A percentile compares a stretch with the other conserved stretches of the same genome.
phyloP scores from a whole-genome alignment of 306 rosid species.

The Erythrophleum fordii region DNA sequence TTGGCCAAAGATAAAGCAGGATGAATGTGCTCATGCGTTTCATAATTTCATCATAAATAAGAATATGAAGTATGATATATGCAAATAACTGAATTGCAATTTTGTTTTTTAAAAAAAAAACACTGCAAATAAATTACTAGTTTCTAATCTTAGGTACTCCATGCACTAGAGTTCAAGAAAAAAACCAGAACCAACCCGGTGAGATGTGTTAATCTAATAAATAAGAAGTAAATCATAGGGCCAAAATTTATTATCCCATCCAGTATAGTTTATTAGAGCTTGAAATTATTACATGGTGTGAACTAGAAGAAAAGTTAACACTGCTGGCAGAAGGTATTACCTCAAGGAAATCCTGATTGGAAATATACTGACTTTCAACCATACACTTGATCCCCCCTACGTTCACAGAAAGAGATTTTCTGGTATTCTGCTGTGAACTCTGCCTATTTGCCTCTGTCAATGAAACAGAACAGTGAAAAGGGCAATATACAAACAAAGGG shows the following conservation, averaged over 20 bases:
- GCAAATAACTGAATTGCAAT: no score
- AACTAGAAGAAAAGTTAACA: conserved; percentile 18
- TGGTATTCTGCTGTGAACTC: conserved; percentile 39
- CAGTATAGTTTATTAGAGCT: background rate
- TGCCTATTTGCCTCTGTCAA: conserved; percentile 55
- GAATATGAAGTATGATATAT: no score
- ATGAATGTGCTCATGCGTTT: no score
- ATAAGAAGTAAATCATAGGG: background rate
- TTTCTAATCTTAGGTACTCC: no score
- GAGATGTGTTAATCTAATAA: background rate
- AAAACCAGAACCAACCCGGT: no score
- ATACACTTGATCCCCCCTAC: conserved; percentile 67
- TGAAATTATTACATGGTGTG: background rate
- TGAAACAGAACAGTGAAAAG: conserved; percentile 26
- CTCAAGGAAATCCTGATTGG: conserved; percentile 93
- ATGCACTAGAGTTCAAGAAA: no score
- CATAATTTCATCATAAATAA: no score
- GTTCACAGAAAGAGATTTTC: conserved; percentile 60
- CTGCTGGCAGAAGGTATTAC: conserved; percentile 46
- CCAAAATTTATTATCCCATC: background rate
- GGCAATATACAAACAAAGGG: background rate
- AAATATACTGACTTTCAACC: conserved; percentile 69
- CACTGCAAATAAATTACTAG: no score
- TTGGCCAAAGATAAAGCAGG: no score
- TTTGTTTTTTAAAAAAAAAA: no score